A percentile compares a stretch with the other conserved stretches of the same genome.
These are phyloP conservation scores for Penicillium crystallinum DNA, from an alignment of 495 filamentous ascomycete species.

Conservation along the genomic window DNA sequence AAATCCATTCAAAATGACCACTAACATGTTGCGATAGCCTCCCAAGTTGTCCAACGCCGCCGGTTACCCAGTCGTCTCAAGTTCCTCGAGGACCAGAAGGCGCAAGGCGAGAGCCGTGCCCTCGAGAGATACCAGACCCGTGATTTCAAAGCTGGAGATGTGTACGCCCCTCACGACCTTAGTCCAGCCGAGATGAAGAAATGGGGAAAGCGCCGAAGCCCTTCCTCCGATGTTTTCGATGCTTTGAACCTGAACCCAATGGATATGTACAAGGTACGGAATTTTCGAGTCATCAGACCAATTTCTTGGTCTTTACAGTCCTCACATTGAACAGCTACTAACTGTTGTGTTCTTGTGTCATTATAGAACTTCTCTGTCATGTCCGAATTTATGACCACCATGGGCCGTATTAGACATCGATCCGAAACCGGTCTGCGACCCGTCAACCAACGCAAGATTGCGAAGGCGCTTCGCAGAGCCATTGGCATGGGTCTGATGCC, in stretches of 20 bases:
- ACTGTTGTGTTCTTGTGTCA: slow-evolving; percentile 1
- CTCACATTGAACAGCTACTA: background rate
- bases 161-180: slow-evolving; percentile 89
- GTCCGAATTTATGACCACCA: slow-evolving; percentile 77
- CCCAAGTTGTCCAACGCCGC: slow-evolving; percentile 21
- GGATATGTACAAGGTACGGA: slow-evolving; percentile 74
- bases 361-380: slow-evolving; percentile 86
- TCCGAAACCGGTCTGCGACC: slow-evolving; percentile 72
- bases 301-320: background rate
- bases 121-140: slow-evolving; percentile 42
- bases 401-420: slow-evolving; percentile 78
- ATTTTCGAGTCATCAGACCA: background rate
- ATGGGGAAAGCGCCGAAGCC: slow-evolving; percentile 49
- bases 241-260: slow-evolving; percentile 73
- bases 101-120: slow-evolving; percentile 32
- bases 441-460: slow-evolving; percentile 86
- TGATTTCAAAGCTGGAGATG: slow-evolving; percentile 67
- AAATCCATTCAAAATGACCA: background rate
- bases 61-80: slow-evolving; percentile 28
- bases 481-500: slow-evolving; percentile 91
- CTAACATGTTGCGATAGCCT: slow-evolving; percentile 11
- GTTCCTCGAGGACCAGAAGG: slow-evolving; percentile 38
- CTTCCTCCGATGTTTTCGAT: slow-evolving; percentile 68
- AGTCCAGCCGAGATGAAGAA: slow-evolving; percentile 66
- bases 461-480: slow-evolving; percentile 83